Conservation (phyloP, 257 asterid species). For the Solanum chiquidenum region DNA sequence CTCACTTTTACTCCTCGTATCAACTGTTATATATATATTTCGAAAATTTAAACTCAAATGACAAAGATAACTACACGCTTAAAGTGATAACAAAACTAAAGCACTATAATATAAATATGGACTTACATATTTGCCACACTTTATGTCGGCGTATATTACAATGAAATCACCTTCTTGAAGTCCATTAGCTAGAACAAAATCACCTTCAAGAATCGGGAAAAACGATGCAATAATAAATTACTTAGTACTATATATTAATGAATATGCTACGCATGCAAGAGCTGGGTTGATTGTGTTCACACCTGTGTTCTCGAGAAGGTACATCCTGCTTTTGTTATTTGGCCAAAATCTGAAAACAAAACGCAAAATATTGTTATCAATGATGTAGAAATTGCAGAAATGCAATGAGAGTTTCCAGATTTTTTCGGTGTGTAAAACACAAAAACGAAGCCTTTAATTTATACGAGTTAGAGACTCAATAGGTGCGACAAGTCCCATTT, state of each 20-base stretch:
- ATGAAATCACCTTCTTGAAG: slow-evolving; percentile 44
- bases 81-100: background rate
- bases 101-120: too few relatives aligned
- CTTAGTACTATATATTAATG: background rate
- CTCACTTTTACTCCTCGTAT: slow-evolving; percentile 17
- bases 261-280: background rate
- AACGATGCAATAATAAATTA: background rate
- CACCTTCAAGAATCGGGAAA: slow-evolving; percentile 9
- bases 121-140: slow-evolving; percentile 60
- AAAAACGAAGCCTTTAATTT: background rate
- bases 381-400: background rate
- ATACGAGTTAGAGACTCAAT: background rate
- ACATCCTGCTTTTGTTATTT: slow-evolving; percentile 91
- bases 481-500: background rate
- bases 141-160: slow-evolving; percentile 27
- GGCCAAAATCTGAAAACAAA: slow-evolving; percentile 18
- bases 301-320: slow-evolving; percentile 94
- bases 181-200: slow-evolving; percentile 29
- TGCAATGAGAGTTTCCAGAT: background rate
- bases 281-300: background rate
- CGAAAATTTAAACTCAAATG: background rate
- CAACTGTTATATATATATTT: background rate
- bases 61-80: background rate
- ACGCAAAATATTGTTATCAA: too few relatives aligned
- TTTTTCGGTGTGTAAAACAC: background rate